Evolutionary conservation across 208 protist genomes (phyloP), one percentile per base, ranked within the genome.

Genomic region (Trypanosoma grayi): DNA sequence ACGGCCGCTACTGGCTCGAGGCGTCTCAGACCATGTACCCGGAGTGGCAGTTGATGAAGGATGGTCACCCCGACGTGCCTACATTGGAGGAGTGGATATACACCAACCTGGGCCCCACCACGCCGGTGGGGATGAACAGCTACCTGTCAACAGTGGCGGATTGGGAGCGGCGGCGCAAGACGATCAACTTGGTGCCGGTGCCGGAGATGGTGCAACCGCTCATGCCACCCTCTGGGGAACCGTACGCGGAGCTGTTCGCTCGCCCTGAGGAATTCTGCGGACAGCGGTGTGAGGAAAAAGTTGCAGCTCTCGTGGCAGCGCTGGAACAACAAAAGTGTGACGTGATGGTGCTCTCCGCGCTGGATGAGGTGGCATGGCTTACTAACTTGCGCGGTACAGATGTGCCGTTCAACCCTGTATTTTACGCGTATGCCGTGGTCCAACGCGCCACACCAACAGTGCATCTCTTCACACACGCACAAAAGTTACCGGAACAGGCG

Each of bases 1-100:
- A 99, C 66, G 97, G 96, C 4, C 93, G 98, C 27, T 99, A 99
- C 79, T 98, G 89, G 75, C 40, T 97, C 22, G 95, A 98, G 52
- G 98, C 97, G 0, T 77, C 73, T 37, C 51, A 88, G 30, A 56
- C 94, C 64, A 64, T 98, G 10, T 90, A 85, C 63, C 58, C 75
- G 0, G 79, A 85, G 62, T 97, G 88, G 60, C 36, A 76, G 34
- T 74, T 97, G 43, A 96, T 96, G 93, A 90, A 88, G 59, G 66
- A 84, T 37, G 84, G 82, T 33, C 47, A 85, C 57, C 58, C 70
- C 13, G 79, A 63, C 4, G 79, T 82, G n/a, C 81, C 73, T 9
- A 72, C 70, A n/a, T 33, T 93, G 11, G 85, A 91, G 59, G 75
- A 86, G 22, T 96, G 83, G 81, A 51, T 94, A 40, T 33, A 43